Evolutionary conservation across 306 rosid species (phyloP).

Genomic region (Lablab purpureus): DNA sequence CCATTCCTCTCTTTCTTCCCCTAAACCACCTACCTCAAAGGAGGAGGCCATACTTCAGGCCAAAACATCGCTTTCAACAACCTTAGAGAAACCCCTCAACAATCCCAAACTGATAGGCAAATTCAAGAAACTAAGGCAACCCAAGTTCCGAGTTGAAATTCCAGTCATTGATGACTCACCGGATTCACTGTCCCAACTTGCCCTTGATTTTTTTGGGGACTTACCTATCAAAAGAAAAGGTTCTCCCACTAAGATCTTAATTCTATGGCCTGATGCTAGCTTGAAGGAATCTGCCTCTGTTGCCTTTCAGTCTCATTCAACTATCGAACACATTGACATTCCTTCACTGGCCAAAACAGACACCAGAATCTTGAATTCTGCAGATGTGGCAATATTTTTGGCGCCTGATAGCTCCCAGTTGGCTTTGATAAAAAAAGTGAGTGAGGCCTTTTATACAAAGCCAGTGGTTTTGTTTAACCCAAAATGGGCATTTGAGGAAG

Average conservation of each 20-base stretch:
- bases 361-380: conserved; percentile 55
- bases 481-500: conserved; percentile 86
- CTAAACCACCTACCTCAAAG: conserved; percentile 82
- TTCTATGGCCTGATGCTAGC: conserved; percentile 65
- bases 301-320: conserved; percentile 59
- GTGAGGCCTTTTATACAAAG: conserved; percentile 71
- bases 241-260: conserved; percentile 55
- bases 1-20: conserved; percentile 63
- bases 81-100: conserved; percentile 85
- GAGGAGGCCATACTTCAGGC: conserved; percentile 84
- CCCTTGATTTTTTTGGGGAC: conserved; percentile 67
- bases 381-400: conserved; percentile 73
- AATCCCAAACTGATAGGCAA: conserved; percentile 69
- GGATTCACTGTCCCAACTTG: conserved; percentile 72
- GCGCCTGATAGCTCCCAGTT: conserved; percentile 68
- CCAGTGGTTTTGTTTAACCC: conserved; percentile 89
- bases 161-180: conserved; percentile 78
- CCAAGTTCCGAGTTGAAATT: conserved; percentile 78
- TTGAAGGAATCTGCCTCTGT: conserved; percentile 58
- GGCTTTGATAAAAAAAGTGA: conserved; percentile 51
- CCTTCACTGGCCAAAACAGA: conserved; percentile 52
- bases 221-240: conserved; percentile 72
- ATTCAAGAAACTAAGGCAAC: conserved; percentile 74
- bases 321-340: conserved; percentile 62
- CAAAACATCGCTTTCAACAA: conserved; percentile 73